Conservation (phyloP, 371 early-diverging fungal genomes). For the Umbelopsis sp. region DNA sequence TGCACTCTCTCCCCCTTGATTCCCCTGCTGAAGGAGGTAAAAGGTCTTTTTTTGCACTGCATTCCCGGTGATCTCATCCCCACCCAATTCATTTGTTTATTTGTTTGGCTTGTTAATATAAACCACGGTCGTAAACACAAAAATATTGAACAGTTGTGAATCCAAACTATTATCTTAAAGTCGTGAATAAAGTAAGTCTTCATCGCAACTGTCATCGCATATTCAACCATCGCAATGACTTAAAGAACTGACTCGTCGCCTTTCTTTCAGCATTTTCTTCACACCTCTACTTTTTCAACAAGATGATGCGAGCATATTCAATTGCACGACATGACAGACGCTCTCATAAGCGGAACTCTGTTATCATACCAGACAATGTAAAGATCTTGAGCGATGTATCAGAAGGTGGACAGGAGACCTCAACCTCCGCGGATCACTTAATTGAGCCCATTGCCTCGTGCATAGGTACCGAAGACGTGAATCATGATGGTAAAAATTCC, state of each 20-base stretch:
- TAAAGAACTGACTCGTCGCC: neutral
- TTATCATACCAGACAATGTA: neutral
- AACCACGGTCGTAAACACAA: neutral
- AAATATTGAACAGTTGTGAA: neutral
- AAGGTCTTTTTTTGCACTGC: neutral
- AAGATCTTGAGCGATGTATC: neutral
- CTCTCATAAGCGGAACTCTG: conserved; percentile 1
- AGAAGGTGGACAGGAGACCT: no score
- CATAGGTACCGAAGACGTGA: neutral
- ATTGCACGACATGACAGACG: conserved; percentile 1
- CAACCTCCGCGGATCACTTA: neutral
- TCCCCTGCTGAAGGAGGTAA: neutral
- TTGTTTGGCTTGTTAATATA: conserved; percentile 11
- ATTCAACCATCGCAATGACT: neutral
- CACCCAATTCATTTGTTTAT: neutral
- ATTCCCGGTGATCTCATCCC: neutral
- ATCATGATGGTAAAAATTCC: conserved; percentile 1
- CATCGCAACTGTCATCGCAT: neutral
- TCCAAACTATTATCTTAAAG: neutral
- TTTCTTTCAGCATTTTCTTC: neutral
- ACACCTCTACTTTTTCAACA: neutral
- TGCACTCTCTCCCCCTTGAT: neutral
- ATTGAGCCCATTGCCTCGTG: neutral
- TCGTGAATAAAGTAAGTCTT: conserved; percentile 11
- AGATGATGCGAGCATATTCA: conserved; percentile 16